These are phyloP conservation scores for Fusarium mundagurra DNA, from an alignment of 2,329 filamentous ascomycete species.

Conservation along the genomic window DNA sequence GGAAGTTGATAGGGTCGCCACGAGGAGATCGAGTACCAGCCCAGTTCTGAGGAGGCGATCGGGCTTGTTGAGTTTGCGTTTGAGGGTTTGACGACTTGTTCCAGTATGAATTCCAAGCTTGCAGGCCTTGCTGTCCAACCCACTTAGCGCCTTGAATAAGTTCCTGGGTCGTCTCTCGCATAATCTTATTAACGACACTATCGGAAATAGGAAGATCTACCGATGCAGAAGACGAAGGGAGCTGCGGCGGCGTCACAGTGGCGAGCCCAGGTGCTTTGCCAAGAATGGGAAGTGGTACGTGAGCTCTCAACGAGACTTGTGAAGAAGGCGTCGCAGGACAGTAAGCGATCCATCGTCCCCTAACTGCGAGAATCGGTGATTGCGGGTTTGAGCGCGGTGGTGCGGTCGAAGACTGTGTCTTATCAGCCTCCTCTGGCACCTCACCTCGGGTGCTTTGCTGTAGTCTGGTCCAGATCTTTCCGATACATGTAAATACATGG, in stretches of 20 bases:
- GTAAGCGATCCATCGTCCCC: conserved; percentile 80
- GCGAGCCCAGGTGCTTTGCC: conserved; percentile 65
- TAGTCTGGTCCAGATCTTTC: conserved; percentile 91
- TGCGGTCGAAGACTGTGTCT: conserved; percentile 48
- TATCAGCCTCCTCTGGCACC: conserved; percentile 57
- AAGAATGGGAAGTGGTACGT: conserved; percentile 65
- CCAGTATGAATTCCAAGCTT: conserved; percentile 85
- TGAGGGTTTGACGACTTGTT: conserved; percentile 62
- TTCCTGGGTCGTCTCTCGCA: conserved; percentile 82
- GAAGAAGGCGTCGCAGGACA: conserved; percentile 78
- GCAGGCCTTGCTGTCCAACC: conserved; percentile 79
- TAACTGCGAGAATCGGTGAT: conserved; percentile 74
- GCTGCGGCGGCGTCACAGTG: conserved; percentile 73
- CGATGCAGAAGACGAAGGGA: conserved; percentile 72
- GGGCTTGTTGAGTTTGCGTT: conserved; percentile 55
- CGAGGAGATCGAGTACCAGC: conserved; percentile 55
- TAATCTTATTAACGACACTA: conserved; percentile 78
- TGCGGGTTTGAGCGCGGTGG: conserved; percentile 58
- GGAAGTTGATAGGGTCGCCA: conserved; percentile 67
- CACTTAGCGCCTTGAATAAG: conserved; percentile 78
- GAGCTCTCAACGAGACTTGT: conserved; percentile 74
- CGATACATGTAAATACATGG: conserved; percentile 72
- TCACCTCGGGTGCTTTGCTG: conserved; percentile 68
- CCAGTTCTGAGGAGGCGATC: conserved; percentile 62
- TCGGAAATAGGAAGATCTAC: conserved; percentile 79